Percentiles rank a stretch among this genome's conserved stretches.
Conservation (phyloP, 371 early-diverging fungal species). For the Haplosporangium sp. region DNA sequence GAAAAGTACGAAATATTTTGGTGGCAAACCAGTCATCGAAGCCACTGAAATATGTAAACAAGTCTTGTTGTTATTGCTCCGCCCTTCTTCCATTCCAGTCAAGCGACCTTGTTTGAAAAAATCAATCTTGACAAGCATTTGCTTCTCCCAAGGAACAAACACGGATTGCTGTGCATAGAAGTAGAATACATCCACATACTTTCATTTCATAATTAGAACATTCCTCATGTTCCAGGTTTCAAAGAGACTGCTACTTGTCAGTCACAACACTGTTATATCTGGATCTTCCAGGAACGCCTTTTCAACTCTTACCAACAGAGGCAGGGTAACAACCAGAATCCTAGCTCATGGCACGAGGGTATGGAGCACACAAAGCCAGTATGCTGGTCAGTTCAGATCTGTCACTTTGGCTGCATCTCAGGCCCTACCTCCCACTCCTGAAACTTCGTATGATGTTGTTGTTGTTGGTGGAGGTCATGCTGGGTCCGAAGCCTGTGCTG, state of each 20-base stretch:
- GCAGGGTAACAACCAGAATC: background rate
- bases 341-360: constrained; percentile 9
- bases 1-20: too few relatives aligned
- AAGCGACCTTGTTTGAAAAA: background rate
- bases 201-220: background rate
- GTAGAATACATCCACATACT: background rate
- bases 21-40: constrained; percentile 1
- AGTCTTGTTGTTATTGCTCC: background rate
- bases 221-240: constrained; percentile 37
- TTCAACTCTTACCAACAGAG: constrained; percentile 18
- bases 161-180: background rate
- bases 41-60: background rate
- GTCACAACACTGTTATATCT: constrained; percentile 6
- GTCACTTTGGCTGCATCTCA: constrained; percentile 49
- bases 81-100: background rate
- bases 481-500: constrained; percentile 87
- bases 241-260: constrained; percentile 20
- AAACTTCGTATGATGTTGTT: constrained; percentile 71
- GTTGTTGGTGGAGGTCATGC: constrained; percentile 93
- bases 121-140: background rate
- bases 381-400: constrained; percentile 27
- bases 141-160: background rate
- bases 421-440: constrained; percentile 47
- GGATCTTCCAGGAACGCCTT: constrained; percentile 12
- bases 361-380: constrained; percentile 5